phyloP scores from a whole-genome alignment of 169 alveolate genomes.

The Perkinsus chesapeaki region DNA sequence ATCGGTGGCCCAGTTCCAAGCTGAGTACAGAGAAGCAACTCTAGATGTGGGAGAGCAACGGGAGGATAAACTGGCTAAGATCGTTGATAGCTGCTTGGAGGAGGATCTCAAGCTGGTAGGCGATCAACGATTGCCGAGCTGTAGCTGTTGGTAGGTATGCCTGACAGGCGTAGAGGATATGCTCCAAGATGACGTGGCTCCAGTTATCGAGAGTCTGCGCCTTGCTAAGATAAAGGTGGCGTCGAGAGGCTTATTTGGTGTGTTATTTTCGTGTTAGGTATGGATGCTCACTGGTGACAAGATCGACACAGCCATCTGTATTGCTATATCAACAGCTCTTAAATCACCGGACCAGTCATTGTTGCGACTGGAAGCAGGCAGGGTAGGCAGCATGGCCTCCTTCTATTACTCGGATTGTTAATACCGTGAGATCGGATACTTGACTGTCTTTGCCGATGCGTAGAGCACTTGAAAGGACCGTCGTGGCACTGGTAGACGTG shows the following conservation, averaged over 20 bases:
- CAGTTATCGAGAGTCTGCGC: slow-evolving; percentile 82
- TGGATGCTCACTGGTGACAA: slow-evolving; percentile 99
- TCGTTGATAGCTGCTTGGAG: slow-evolving; percentile 37
- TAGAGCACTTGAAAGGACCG: too few relatives aligned
- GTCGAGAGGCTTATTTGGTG: background rate
- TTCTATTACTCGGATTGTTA: too few relatives aligned
- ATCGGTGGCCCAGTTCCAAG: slow-evolving; percentile 28
- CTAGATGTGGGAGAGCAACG: slow-evolving; percentile 44
- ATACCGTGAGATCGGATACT: too few relatives aligned
- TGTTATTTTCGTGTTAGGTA: slow-evolving; percentile 19
- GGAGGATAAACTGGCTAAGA: slow-evolving; percentile 37
- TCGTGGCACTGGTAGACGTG: too few relatives aligned
- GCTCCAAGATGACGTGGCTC: slow-evolving; percentile 83
- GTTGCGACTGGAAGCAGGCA: background rate
- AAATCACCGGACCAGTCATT: slow-evolving; percentile 32
- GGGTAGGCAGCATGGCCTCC: too few relatives aligned
- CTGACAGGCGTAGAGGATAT: slow-evolving; percentile 96
- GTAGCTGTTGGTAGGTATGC: background rate
- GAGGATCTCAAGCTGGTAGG: slow-evolving; percentile 78
- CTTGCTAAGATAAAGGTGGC: slow-evolving; percentile 85
- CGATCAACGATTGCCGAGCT: background rate
- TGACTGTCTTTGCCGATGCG: too few relatives aligned
- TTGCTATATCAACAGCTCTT: slow-evolving; percentile 91
- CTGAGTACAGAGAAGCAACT: slow-evolving; percentile 33
- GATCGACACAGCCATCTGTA: slow-evolving; percentile 97